These are phyloP conservation scores for Ziziphus jujuba DNA, from an alignment of 306 rosid species.

Conservation along the genomic window DNA sequence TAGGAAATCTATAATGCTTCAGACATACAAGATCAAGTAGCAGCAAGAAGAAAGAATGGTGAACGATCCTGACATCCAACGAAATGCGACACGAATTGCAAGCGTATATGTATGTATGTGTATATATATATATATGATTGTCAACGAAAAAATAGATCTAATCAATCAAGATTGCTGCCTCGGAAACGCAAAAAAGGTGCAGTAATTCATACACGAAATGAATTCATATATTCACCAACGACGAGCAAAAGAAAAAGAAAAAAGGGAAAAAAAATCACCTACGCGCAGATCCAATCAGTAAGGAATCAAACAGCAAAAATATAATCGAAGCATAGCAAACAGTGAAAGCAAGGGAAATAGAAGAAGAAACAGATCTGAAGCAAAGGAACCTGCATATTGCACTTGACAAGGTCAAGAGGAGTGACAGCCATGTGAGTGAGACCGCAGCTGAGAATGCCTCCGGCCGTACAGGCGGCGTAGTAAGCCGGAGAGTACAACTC, in stretches of 20 bases:
- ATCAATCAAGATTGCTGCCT: no score
- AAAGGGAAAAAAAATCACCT: background rate
- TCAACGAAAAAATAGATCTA: constrained; percentile 24
- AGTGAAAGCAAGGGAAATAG: background rate
- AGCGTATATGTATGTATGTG: background rate
- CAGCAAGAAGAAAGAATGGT: background rate
- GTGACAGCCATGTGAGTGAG: constrained; percentile 94
- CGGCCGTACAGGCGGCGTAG: constrained; percentile 87
- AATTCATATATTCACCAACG: background rate
- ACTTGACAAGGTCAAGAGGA: constrained; percentile 96
- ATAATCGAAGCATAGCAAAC: background rate
- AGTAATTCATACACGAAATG: background rate
- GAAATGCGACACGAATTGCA: background rate
- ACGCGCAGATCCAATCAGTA: constrained; percentile 42
- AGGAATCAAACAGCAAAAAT: background rate
- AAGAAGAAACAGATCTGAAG: constrained; percentile 27
- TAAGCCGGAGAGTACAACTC: constrained; percentile 86
- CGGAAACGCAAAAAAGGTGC: background rate
- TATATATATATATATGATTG: background rate
- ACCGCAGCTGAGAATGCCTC: constrained; percentile 89
- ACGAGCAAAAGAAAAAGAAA: background rate
- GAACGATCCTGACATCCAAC: no score
- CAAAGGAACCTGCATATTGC: constrained; percentile 82
- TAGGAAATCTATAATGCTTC: background rate
- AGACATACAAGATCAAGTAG: background rate